Conservation (phyloP, 2,329 filamentous ascomycete species). For the Sarocladiaceae sp. region DNA sequence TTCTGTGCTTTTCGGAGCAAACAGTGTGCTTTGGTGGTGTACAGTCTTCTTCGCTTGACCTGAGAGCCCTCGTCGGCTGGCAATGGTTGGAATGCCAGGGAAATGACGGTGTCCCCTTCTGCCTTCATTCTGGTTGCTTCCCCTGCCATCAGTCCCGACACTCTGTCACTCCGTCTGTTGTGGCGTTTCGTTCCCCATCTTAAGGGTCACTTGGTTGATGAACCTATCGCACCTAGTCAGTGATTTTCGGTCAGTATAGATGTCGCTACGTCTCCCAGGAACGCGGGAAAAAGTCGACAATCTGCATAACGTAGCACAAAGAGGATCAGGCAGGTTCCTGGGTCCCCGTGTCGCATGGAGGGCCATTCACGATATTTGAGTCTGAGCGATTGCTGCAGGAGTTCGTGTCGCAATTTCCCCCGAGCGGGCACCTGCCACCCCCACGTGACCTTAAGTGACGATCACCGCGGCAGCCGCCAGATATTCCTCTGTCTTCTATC, state of each 20-base stretch:
- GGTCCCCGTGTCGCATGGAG: not conserved
- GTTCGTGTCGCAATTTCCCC: conserved; percentile 4
- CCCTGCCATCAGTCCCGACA: not conserved
- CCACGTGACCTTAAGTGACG: conserved; percentile 9
- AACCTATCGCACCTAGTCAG: no score
- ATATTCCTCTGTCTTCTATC: no score
- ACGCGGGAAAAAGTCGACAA: not conserved
- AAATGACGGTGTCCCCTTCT: not conserved
- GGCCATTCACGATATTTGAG: conserved; percentile 8
- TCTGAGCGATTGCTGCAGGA: not conserved
- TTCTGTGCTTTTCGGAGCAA: no score
- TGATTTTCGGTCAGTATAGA: not conserved
- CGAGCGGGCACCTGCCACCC: conserved; percentile 1
- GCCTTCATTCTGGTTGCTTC: not conserved
- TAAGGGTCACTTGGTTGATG: no score
- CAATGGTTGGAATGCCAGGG: not conserved
- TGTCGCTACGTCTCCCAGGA: not conserved
- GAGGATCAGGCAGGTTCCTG: not conserved
- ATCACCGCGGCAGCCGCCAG: conserved; percentile 4
- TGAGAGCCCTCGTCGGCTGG: no score
- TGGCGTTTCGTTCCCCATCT: not conserved
- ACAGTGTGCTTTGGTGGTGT: no score
- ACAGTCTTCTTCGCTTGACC: no score
- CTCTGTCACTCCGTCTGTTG: not conserved
- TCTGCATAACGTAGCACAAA: not conserved